Base-by-base conservation (phyloP, 352 stramenopile species). In the Phytophthora sansomeana region DNA sequence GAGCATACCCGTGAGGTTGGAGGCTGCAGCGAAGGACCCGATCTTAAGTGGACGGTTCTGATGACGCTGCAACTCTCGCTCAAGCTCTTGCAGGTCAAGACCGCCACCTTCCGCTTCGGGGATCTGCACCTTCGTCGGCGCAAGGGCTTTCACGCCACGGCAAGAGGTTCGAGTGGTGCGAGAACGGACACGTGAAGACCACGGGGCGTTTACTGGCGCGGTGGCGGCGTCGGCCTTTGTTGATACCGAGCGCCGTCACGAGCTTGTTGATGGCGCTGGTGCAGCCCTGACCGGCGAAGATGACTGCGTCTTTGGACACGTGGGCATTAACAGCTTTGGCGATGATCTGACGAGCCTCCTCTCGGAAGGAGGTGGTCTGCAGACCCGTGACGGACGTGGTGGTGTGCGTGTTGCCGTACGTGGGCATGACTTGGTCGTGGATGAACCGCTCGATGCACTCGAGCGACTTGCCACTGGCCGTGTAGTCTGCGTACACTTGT, bases 91-190 rank as follows among this genome's bases (percentile, higher is more conserved):
- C 8, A 91, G 35, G 63, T 96, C 88, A 7, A 97, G 39, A 9
- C 80, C 75, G 0, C 75, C 76, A 11, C 56, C 57, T 10, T 70
- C 67, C 14, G 85, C 69, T 41, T 91, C 88, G 2, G 80, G 76
- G 29, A 98, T 85, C 26, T 70, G 68, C 21, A 97, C 77, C 24
- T 98, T n/a, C 84, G n/a, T 97, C 83, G 1, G 85, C 87, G 56
- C 63, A 73, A 9, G 59, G 80, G 53, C 83, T 95, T 80, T 99
- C 97, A 44, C 97, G 74, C 97, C 97, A 99, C 5, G 97, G 97
- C 9, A 99, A 73, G 13, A 99, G 67, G 78, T 99, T 99, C 30
- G 93, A 98, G 73, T 99, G 97, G 75, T 99, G 97, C 72, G 98
- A 97, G 57, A 98, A 98, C 6, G 97, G 97, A 39, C 93, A 85